Conservation (phyloP, 2,329 filamentous ascomycete genomes). For the Talaromyces sp. region DNA sequence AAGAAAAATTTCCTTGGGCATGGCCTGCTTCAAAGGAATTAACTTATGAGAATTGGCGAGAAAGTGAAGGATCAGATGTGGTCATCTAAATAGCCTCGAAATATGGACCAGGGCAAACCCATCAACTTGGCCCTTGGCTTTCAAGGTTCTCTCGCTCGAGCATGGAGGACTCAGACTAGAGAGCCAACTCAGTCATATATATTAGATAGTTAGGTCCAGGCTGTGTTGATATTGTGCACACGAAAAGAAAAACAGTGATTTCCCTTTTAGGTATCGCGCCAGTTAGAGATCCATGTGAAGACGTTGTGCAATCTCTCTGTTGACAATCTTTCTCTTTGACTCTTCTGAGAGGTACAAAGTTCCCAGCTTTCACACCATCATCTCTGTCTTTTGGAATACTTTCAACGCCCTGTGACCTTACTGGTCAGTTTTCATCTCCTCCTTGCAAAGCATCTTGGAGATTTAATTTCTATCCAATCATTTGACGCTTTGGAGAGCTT, state of each 20-base stretch:
- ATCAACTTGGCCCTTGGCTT: not conserved
- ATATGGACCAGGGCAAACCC: not conserved
- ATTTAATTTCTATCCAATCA: not conserved
- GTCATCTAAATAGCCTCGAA: not conserved
- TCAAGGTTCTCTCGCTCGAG: not conserved
- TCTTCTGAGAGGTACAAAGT: not conserved
- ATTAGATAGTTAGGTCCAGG: not conserved
- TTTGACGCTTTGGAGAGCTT: not conserved
- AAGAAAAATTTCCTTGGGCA: not conserved
- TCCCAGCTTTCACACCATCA: not conserved
- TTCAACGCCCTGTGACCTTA: not conserved
- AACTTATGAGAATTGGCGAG: not conserved
- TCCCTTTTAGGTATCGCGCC: slow-evolving; percentile 8
- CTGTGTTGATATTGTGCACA: not conserved
- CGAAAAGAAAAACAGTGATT: not conserved
- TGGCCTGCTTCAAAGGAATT: not conserved
- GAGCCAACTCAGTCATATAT: not conserved
- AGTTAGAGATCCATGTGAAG: not conserved
- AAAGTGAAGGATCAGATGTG: not conserved
- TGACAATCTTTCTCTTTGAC: not conserved
- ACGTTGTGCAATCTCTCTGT: not conserved
- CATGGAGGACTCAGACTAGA: no score
- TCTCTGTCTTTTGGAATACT: not conserved
- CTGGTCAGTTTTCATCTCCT: not conserved
- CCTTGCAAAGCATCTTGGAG: not conserved